phyloP scores from a whole-genome alignment of 2,329 filamentous ascomycete species.

The Cordyceps javanica region DNA sequence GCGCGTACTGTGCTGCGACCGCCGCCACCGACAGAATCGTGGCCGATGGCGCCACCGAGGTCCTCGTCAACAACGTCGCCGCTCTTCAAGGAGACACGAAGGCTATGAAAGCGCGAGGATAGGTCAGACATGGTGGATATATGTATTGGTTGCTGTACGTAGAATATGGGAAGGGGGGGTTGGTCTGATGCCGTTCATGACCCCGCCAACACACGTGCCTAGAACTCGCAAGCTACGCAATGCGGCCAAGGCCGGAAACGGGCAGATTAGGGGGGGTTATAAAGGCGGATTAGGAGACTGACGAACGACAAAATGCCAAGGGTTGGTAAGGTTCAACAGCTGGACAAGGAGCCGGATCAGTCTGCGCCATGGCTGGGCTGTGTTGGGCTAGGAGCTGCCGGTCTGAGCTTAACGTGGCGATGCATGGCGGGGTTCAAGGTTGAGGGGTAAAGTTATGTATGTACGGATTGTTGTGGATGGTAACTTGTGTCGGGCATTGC shows the following conservation, averaged over 20 bases:
- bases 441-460: not conserved
- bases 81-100: constrained; percentile 16
- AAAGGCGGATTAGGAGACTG: no score
- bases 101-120: constrained; percentile 12
- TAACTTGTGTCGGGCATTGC: no score
- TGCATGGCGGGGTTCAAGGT: constrained; percentile 2
- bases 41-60: constrained; percentile 45
- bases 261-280: not conserved
- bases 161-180: not conserved
- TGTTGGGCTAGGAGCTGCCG: not conserved
- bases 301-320: not conserved
- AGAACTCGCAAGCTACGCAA: not conserved
- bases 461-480: not conserved
- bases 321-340: not conserved
- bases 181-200: not conserved
- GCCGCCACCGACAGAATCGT: constrained; percentile 49
- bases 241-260: not conserved
- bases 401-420: not conserved
- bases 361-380: not conserved
- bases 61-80: constrained; percentile 45
- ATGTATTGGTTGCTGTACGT: not conserved
- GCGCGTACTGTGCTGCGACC: constrained; percentile 46
- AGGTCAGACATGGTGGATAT: constrained; percentile 15
- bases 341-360: not conserved
- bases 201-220: not conserved